These are phyloP conservation scores for Panellus pusillus DNA, from an alignment of 768 basidiomycete species.

Conservation along the genomic window DNA sequence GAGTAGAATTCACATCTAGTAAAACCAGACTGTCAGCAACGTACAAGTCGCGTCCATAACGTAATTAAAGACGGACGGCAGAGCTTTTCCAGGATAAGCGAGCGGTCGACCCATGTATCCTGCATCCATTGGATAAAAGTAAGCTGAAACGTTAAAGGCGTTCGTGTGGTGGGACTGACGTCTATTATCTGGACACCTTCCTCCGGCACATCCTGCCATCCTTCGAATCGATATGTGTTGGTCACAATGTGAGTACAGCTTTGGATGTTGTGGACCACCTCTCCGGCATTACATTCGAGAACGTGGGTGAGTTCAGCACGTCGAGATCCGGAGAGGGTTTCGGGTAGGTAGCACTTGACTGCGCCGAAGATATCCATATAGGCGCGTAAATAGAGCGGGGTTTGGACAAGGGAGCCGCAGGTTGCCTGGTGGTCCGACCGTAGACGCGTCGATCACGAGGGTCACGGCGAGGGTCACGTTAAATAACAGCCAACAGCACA, in stretches of 20 bases:
- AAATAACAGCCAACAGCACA: too few relatives aligned
- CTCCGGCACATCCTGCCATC: constrained; percentile 44
- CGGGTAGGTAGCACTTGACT: constrained; percentile 38
- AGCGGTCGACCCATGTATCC: constrained; percentile 73
- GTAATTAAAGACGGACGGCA: constrained; percentile 43
- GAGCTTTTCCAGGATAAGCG: constrained; percentile 53
- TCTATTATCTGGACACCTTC: constrained; percentile 25
- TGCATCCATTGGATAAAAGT: constrained; percentile 22
- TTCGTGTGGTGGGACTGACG: constrained; percentile 6
- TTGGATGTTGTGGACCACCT: constrained; percentile 28
- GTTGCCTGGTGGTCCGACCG: not conserved
- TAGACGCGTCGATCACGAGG: not conserved
- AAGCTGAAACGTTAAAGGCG: not conserved
- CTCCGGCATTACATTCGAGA: constrained; percentile 56
- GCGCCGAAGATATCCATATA: not conserved
- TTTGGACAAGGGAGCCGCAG: too few relatives aligned
- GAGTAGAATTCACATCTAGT: constrained; percentile 64
- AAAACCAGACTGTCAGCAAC: not conserved
- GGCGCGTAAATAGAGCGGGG: too few relatives aligned
- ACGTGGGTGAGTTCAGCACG: constrained; percentile 45
- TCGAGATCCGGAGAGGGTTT: constrained; percentile 44
- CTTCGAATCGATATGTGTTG: constrained; percentile 54
- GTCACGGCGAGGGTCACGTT: too few relatives aligned
- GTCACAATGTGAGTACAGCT: constrained; percentile 58
- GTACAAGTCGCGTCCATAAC: too few relatives aligned